Evolutionary conservation across 257 asterid genomes (phyloP), one percentile per base, ranked within the genome.

Genomic region (Solanum sitiens): DNA sequence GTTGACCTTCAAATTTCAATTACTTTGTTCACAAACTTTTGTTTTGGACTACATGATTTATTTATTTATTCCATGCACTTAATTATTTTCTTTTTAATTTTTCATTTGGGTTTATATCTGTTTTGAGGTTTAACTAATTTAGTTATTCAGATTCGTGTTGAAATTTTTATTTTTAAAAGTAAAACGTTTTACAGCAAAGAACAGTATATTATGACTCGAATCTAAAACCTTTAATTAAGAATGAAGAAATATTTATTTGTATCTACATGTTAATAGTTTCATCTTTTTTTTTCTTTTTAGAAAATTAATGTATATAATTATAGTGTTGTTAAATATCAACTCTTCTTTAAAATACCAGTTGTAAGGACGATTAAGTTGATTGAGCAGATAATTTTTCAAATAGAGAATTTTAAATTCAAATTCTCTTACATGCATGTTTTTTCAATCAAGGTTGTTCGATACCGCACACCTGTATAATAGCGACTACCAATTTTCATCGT

Each of bases 401-500:
- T 27, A 1, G 2, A 0, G 23, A 7, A 4, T 14, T 30, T 12
- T 1, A 7, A 0, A 4, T 70, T 70, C 12, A 8, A 30, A 32
- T 32, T 4, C 0, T 1, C 15, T 7, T 70, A 4, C 6, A 70
- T 70, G 5, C 11, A 30, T 70, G 10, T 1, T 32, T 70, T 70
- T 4, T 70, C 21, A 14, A 56, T 30, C 42, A 10, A 23, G 30
- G 2, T 33, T 1, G 16, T 23, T 3, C 2, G 11, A 56, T 2
- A 18, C 0, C 6, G 7, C 25, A 61, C 7, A 10, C 30, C 2
- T 0, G 1, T 23, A 63, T 2, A 63, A 63, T 63, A n/a, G 71
- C 15, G 3, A 10, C 2, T 63, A 4, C 4, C 0, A 0, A 4
- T 23, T 63, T 63, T 21, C 13, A n/a, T 21, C 23, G 0, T 63